A percentile compares a stretch with the other conserved stretches of the same genome.
phyloP scores from a whole-genome alignment of 1,284 basidiomycete genomes.

The Trichosporon asahii region DNA sequence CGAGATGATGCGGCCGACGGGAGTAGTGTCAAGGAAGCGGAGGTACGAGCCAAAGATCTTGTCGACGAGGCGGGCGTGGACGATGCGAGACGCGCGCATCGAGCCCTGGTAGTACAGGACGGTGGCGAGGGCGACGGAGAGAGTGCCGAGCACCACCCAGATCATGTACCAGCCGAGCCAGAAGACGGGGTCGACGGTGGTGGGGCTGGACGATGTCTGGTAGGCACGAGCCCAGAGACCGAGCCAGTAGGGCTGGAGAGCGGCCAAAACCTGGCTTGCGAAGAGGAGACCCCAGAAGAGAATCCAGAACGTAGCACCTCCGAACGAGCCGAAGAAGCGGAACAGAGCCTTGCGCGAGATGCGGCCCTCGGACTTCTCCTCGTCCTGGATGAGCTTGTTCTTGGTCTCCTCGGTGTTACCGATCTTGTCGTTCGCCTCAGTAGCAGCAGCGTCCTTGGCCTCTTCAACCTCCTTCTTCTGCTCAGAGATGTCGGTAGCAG shows the following conservation, averaged over 20 bases:
- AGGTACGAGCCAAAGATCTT: constrained; percentile 61
- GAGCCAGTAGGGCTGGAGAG: constrained; percentile 59
- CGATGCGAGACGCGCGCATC: constrained; percentile 58
- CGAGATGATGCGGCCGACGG: constrained; percentile 60
- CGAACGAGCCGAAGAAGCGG: constrained; percentile 50
- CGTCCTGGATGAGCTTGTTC: constrained; percentile 57
- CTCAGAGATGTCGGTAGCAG: constrained; percentile 21
- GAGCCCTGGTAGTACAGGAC: constrained; percentile 52
- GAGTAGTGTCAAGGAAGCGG: constrained; percentile 61
- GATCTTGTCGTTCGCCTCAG: constrained; percentile 32
- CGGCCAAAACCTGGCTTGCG: constrained; percentile 40
- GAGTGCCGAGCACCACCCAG: constrained; percentile 41
- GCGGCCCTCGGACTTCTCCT: constrained; percentile 61
- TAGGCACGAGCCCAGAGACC: constrained; percentile 63
- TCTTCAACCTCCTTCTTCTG: constrained; percentile 47
- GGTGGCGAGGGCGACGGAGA: constrained; percentile 43
- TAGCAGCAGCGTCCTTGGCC: constrained; percentile 35
- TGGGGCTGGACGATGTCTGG: constrained; percentile 44
- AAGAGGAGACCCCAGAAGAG: constrained; percentile 41
- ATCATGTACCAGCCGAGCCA: constrained; percentile 57
- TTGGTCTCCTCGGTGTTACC: constrained; percentile 27
- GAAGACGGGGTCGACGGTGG: constrained; percentile 44
- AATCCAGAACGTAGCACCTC: constrained; percentile 53
- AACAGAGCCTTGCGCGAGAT: constrained; percentile 54
- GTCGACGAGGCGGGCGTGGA: constrained; percentile 61